Percentiles rank a stretch among this genome's conserved stretches.
Conservation (phyloP, 495 filamentous ascomycete genomes). For the Penicilliopsis zonata region DNA sequence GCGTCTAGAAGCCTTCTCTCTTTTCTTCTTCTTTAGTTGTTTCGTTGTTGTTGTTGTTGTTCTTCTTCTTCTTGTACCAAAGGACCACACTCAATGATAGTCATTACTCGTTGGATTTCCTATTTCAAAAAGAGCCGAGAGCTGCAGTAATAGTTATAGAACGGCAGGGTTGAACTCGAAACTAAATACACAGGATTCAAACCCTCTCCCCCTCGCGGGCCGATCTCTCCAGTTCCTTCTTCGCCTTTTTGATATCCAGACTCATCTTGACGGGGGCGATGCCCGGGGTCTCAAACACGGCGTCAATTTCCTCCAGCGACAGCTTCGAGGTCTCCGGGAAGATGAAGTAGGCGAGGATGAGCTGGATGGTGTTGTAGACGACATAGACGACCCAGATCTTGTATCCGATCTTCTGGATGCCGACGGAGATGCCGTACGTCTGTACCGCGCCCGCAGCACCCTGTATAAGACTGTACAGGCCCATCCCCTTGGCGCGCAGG, state of each 20-base stretch:
- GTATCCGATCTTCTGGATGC: slow-evolving; percentile 27
- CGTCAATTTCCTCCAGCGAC: slow-evolving; percentile 31
- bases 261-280: slow-evolving; percentile 33
- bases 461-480: slow-evolving; percentile 28
- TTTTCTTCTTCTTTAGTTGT: too few relatives aligned
- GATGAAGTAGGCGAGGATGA: slow-evolving; percentile 25
- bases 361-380: slow-evolving; percentile 27
- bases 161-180: too few relatives aligned
- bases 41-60: too few relatives aligned
- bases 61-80: too few relatives aligned
- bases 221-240: slow-evolving; percentile 16
- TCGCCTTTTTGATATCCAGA: slow-evolving; percentile 29
- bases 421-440: slow-evolving; percentile 28
- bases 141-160: too few relatives aligned
- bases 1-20: too few relatives aligned
- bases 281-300: slow-evolving; percentile 31
- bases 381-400: slow-evolving; percentile 35
- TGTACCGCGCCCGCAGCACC: slow-evolving; percentile 25
- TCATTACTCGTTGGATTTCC: too few relatives aligned
- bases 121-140: too few relatives aligned
- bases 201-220: slow-evolving; percentile 10
- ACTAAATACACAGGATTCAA: background rate
- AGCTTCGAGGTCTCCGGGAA: slow-evolving; percentile 29
- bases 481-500: slow-evolving; percentile 32
- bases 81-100: too few relatives aligned